Evolutionary conservation across 257 asterid genomes (phyloP).

Genomic region (Penstemon newberryi): DNA sequence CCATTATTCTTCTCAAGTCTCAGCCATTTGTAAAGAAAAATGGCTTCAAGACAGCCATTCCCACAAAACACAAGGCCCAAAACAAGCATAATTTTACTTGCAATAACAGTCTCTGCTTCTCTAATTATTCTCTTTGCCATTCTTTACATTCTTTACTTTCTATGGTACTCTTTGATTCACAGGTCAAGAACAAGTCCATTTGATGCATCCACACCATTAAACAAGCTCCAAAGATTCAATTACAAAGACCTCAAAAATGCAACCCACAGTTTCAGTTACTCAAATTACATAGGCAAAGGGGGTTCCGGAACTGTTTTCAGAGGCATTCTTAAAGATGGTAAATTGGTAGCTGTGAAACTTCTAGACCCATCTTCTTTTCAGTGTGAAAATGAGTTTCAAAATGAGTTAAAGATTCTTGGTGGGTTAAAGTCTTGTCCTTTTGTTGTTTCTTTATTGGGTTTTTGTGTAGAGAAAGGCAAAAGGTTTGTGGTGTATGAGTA

Average conservation of each 20-base stretch:
- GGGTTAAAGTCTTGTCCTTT: slow-evolving; percentile 57
- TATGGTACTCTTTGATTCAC: slow-evolving; percentile 66
- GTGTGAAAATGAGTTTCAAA: slow-evolving; percentile 83
- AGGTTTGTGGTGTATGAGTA: slow-evolving; percentile 86
- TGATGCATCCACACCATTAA: slow-evolving; percentile 54
- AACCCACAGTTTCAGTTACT: slow-evolving; percentile 61
- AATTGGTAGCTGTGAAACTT: slow-evolving; percentile 72
- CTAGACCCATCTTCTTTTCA: slow-evolving; percentile 67
- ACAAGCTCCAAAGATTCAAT: slow-evolving; percentile 72
- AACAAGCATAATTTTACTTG: slow-evolving; percentile 46
- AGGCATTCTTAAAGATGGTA: slow-evolving; percentile 78
- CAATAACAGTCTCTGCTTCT: slow-evolving; percentile 52
- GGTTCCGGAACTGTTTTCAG: slow-evolving; percentile 90
- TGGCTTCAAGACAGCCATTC: slow-evolving; percentile 68
- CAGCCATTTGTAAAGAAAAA: slow-evolving; percentile 19
- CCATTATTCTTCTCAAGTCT: neutral
- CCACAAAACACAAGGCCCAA: slow-evolving; percentile 44
- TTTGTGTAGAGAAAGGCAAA: slow-evolving; percentile 60
- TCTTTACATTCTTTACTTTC: slow-evolving; percentile 60
- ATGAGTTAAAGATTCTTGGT: slow-evolving; percentile 82
- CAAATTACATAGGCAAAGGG: slow-evolving; percentile 81
- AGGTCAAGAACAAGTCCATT: slow-evolving; percentile 82
- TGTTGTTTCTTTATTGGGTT: slow-evolving; percentile 77
- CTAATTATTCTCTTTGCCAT: slow-evolving; percentile 62
- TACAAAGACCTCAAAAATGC: slow-evolving; percentile 76